A percentile compares a stretch with the other conserved stretches of the same genome.
phyloP scores from a whole-genome alignment of 495 filamentous ascomycete species.

The Aspergillus ellipticus region DNA sequence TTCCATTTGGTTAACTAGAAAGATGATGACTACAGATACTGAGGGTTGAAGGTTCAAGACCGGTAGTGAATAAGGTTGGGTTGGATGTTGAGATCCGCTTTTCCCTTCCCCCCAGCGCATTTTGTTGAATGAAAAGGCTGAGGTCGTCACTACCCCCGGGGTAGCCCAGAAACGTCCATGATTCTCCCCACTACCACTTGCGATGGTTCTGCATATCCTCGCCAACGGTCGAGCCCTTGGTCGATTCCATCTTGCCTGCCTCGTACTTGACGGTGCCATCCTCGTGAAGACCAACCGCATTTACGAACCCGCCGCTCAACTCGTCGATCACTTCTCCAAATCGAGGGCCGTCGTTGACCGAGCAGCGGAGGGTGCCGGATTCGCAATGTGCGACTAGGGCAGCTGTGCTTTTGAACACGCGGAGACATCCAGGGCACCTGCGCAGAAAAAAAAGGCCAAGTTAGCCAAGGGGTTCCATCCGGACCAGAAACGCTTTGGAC shows the following conservation, averaged over 20 bases:
- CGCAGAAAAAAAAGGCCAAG: neutral
- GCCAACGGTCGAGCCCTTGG: neutral
- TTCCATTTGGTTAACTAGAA: too few relatives aligned
- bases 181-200: too few relatives aligned
- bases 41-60: too few relatives aligned
- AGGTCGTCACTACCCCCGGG: too few relatives aligned
- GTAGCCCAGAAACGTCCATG: too few relatives aligned
- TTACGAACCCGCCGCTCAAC: conserved; percentile 47
- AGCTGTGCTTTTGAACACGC: conserved; percentile 37
- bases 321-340: conserved; percentile 44
- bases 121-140: too few relatives aligned
- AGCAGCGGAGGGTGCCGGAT: conserved; percentile 36
- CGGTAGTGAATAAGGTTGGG: too few relatives aligned
- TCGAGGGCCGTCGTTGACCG: conserved; percentile 28
- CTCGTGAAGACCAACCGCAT: conserved; percentile 19
- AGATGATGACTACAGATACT: too few relatives aligned
- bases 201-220: neutral
- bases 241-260: conserved; percentile 13
- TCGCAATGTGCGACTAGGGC: conserved; percentile 52
- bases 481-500: too few relatives aligned
- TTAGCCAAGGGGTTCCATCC: too few relatives aligned
- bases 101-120: too few relatives aligned
- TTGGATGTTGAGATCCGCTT: too few relatives aligned
- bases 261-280: conserved; percentile 28
- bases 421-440: conserved; percentile 44